A percentile compares a stretch with the other conserved stretches of the same genome.
Evolutionary conservation across 768 basidiomycete genomes (phyloP).

Genomic region (Sporobolomyces phaffii): DNA sequence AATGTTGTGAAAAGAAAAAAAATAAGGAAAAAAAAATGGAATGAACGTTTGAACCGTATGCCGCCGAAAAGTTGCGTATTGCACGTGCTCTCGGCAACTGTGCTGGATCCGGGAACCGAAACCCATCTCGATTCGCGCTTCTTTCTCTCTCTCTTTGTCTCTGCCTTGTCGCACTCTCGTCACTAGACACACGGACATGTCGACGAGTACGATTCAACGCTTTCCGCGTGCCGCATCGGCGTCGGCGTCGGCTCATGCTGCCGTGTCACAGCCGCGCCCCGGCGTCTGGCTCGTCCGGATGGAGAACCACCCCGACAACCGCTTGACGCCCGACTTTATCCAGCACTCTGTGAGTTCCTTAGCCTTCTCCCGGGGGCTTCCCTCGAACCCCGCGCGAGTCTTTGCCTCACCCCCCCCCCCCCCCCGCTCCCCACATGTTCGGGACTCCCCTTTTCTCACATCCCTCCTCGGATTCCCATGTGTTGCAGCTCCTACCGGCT

Average conservation of each 20-base stretch:
- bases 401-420: neutral
- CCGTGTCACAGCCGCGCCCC: neutral
- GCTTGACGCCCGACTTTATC: conserved; percentile 31
- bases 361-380: neutral
- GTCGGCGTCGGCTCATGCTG: neutral
- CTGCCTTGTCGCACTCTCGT: too few relatives aligned
- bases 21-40: neutral
- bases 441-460: neutral
- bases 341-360: conserved; percentile 9
- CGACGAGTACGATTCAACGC: neutral
- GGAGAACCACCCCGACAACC: conserved; percentile 27
- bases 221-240: neutral
- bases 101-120: too few relatives aligned
- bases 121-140: too few relatives aligned
- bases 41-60: neutral
- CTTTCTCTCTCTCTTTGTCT: too few relatives aligned
- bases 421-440: neutral
- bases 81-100: neutral
- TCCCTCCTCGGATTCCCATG: neutral
- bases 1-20: neutral
- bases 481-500: conserved; percentile 26
- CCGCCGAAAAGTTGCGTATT: neutral
- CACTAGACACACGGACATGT: neutral
- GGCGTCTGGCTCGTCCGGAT: conserved; percentile 13
- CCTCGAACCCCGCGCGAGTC: neutral